Percentiles rank a stretch among this genome's conserved stretches.
phyloP scores from a whole-genome alignment of 2,329 filamentous ascomycete genomes.

The Lomentospora prolificans region DNA sequence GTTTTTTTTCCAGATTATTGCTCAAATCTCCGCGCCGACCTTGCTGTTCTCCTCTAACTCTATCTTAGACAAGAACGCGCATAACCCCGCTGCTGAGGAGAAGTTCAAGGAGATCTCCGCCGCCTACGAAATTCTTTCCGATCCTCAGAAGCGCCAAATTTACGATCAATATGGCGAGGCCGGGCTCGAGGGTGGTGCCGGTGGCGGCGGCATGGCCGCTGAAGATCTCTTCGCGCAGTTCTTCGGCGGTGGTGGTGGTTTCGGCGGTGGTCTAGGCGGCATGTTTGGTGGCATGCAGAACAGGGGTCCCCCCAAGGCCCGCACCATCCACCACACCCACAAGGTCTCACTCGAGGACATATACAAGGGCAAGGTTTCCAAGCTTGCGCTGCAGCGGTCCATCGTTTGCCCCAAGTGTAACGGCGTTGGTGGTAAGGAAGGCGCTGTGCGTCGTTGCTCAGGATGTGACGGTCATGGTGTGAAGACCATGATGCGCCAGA shows the following conservation, averaged over 20 bases:
- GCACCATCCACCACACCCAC: constrained; percentile 96
- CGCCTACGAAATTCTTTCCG: constrained; percentile 90
- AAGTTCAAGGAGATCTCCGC: constrained; percentile 98
- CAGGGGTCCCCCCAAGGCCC: constrained; percentile 74
- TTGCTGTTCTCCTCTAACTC: background rate
- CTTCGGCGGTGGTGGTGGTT: constrained; percentile 71
- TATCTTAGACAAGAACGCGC: constrained; percentile 81
- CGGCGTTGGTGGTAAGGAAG: constrained; percentile 91
- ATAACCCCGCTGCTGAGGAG: constrained; percentile 86
- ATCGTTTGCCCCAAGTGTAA: constrained; percentile 94
- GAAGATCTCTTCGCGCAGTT: constrained; percentile 97
- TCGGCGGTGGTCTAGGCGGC: constrained; percentile 47
- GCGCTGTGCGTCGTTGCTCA: constrained; percentile 85
- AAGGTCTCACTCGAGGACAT: constrained; percentile 97
- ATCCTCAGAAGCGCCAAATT: constrained; percentile 78
- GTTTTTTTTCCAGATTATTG: constrained; percentile 17
- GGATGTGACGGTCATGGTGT: constrained; percentile 92
- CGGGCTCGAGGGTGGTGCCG: constrained; percentile 80
- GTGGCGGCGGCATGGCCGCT: constrained; percentile 77
- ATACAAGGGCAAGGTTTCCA: constrained; percentile 95
- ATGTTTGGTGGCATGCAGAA: constrained; percentile 76
- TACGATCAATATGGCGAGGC: constrained; percentile 99
- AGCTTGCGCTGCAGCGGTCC: constrained; percentile 92
- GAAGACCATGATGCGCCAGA: constrained; percentile 99
- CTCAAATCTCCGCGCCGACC: no score